Evolutionary conservation across 2,329 filamentous ascomycete species (phyloP).

Genomic region (Thermoascus crustaceus): DNA sequence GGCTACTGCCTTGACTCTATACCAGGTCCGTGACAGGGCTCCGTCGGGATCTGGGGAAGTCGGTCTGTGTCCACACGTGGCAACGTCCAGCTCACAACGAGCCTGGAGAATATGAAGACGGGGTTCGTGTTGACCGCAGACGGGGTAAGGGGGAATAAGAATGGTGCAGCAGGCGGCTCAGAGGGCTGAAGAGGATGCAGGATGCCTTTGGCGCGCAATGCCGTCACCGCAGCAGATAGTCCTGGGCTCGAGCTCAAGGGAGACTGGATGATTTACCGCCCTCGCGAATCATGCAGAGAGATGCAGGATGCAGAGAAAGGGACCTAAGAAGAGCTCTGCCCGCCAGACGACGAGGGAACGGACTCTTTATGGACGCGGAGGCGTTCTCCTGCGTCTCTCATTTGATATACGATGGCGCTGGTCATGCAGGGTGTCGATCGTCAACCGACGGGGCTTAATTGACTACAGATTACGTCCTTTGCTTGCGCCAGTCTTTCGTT

Average conservation of each 20-base stretch:
- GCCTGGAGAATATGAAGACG: not conserved
- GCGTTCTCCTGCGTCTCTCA: conserved; percentile 32
- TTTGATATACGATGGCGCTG: conserved; percentile 37
- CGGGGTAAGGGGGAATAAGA: not conserved
- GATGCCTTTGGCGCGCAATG: no score
- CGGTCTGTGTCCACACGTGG: conserved; percentile 2
- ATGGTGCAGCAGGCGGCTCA: not conserved
- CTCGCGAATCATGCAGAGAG: conserved; percentile 10
- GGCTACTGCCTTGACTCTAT: not conserved
- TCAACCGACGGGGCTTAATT: conserved; percentile 31
- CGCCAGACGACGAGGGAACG: conserved; percentile 17
- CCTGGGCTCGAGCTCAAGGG: conserved; percentile 6
- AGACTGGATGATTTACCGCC: conserved; percentile 2
- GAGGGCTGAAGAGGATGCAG: not conserved
- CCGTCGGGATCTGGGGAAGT: conserved; percentile 1
- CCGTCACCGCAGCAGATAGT: no score
- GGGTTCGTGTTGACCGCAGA: not conserved
- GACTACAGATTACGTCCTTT: conserved; percentile 21
- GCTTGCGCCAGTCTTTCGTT: conserved; percentile 4
- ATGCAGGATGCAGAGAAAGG: conserved; percentile 8
- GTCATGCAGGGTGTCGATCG: conserved; percentile 41
- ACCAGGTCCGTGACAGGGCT: not conserved
- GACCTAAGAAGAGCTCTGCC: conserved; percentile 13
- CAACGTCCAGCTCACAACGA: not conserved
- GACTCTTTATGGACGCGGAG: conserved; percentile 28